phyloP scores from a whole-genome alignment of 225 moss, liverwort and hornwort genomes.

The Pleurozium schreberi region DNA sequence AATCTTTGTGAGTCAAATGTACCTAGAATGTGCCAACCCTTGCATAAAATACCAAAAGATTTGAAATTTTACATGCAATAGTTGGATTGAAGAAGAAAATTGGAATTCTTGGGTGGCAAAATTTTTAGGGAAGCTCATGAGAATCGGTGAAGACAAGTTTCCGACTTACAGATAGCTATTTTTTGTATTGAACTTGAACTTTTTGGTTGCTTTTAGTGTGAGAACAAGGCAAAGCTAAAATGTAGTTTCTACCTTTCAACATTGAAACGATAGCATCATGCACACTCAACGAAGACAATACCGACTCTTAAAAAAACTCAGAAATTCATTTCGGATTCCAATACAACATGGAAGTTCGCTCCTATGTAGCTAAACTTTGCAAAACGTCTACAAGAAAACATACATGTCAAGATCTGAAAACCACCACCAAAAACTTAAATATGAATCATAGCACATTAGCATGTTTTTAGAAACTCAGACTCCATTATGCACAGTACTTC shows the following conservation, averaged over 20 bases:
- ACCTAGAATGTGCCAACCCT: background rate
- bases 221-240: background rate
- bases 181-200: background rate
- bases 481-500: no score
- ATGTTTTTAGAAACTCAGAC: background rate
- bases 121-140: background rate
- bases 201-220: background rate
- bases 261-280: background rate
- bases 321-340: background rate
- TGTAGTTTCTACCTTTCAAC: background rate
- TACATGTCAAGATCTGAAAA: background rate
- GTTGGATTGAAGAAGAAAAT: background rate
- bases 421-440: background rate
- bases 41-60: no score
- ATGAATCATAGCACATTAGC: background rate
- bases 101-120: background rate
- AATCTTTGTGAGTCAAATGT: no score
- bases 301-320: no score
- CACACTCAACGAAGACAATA: background rate
- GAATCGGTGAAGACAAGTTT: background rate
- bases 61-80: background rate
- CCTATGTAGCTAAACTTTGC: no score
- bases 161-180: accelerated
- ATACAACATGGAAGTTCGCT: background rate
- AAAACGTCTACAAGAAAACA: background rate